A percentile compares a stretch with the other conserved stretches of the same genome.
Evolutionary conservation across 2,329 filamentous ascomycete genomes (phyloP).

Genomic region (Pestalotiopsis sp.): DNA sequence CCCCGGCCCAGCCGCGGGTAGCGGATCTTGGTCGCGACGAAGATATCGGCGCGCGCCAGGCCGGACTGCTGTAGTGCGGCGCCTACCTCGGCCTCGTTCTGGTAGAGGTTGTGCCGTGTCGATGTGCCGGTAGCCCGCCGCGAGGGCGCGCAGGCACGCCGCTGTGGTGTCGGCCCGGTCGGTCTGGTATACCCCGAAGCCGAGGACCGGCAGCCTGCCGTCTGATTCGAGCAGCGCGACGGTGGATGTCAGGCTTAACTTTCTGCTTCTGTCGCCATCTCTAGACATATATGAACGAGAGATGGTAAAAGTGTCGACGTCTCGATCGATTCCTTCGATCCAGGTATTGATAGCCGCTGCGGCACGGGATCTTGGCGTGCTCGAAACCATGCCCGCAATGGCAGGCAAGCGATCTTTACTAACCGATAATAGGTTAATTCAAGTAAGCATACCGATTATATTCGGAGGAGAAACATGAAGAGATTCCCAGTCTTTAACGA

Average conservation of each 20-base stretch:
- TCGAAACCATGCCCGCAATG: not conserved
- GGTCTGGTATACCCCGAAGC: constrained; percentile 12
- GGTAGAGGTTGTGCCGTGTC: constrained; percentile 67
- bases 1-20: constrained; percentile 37
- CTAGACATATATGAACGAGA: too few relatives aligned
- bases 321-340: too few relatives aligned
- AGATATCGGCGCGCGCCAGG: constrained; percentile 56
- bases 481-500: too few relatives aligned
- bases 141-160: constrained; percentile 46
- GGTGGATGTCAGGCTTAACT: not conserved
- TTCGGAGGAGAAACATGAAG: too few relatives aligned
- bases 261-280: not conserved
- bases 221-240: not conserved
- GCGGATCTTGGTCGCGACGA: constrained; percentile 66
- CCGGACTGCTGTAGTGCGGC: constrained; percentile 56
- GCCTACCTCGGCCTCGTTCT: constrained; percentile 64
- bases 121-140: constrained; percentile 56
- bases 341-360: not conserved
- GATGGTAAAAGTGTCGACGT: too few relatives aligned
- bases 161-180: not conserved
- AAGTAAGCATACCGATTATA: too few relatives aligned
- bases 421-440: not conserved
- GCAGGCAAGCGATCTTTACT: not conserved
- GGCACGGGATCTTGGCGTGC: not conserved
- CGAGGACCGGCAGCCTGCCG: not conserved